Percentiles rank a stretch among this genome's conserved stretches.
These are phyloP conservation scores for Eutrema yunnanense DNA, from an alignment of 345 rosid genomes.

Conservation along the genomic window DNA sequence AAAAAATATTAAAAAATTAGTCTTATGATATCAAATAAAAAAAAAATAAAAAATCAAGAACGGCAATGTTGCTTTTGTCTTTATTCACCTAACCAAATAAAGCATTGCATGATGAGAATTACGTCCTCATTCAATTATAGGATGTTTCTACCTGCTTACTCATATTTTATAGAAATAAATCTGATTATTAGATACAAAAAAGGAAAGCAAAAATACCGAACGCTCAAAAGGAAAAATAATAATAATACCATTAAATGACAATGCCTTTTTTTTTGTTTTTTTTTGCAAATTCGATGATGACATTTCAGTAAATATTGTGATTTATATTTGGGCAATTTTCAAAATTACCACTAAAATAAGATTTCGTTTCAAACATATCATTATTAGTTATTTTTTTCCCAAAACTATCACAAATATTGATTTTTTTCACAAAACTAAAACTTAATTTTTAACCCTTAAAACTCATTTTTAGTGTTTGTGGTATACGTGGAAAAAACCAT, in stretches of 20 bases:
- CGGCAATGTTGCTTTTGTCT: not conserved
- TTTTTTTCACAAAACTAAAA: too few relatives aligned
- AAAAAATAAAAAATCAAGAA: not conserved
- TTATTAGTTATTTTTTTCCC: too few relatives aligned
- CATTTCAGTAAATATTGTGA: too few relatives aligned
- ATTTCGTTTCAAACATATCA: too few relatives aligned
- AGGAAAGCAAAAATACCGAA: not conserved
- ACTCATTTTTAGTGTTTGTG: too few relatives aligned
- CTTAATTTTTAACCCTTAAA: too few relatives aligned
- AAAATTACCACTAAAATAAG: too few relatives aligned
- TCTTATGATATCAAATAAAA: not conserved
- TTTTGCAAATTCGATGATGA: not conserved
- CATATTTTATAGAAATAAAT: not conserved
- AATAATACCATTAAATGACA: not conserved
- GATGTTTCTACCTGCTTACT: not conserved
- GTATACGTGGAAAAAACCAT: too few relatives aligned
- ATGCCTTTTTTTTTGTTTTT: not conserved
- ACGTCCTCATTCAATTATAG: not conserved
- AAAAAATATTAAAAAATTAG: too few relatives aligned
- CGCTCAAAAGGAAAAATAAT: not conserved
- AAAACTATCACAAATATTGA: too few relatives aligned
- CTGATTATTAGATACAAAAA: not conserved
- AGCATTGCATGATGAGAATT: conserved; percentile 12
- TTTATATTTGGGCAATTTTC: too few relatives aligned
- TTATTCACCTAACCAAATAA: conserved; percentile 20